These are phyloP conservation scores for Cryptococcus sp. DNA, from an alignment of 1,284 basidiomycete species.

Conservation along the genomic window DNA sequence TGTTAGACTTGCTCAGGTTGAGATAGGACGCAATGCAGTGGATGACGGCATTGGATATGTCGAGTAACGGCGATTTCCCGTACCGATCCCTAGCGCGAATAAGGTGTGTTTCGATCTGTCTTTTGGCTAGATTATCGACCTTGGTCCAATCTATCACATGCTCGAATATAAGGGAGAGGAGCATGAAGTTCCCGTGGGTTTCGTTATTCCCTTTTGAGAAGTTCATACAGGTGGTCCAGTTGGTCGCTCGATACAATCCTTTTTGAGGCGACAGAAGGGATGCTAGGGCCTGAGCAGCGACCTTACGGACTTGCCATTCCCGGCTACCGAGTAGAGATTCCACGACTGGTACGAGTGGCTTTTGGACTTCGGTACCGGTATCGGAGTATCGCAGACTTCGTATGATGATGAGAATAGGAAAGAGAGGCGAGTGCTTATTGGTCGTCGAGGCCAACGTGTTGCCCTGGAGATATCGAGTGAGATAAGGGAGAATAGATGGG, in stretches of 20 bases:
- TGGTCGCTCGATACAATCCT: conserved; percentile 15
- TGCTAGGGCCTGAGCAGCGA: conserved; percentile 41
- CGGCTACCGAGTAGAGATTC: conserved; percentile 22
- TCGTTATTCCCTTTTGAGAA: conserved; percentile 19
- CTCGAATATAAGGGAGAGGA: conserved; percentile 24
- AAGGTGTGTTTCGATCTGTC: not conserved
- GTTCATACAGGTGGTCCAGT: conserved; percentile 3
- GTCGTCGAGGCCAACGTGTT: not conserved
- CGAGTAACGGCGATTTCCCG: not conserved
- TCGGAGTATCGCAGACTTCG: conserved; percentile 35
- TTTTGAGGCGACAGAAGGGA: conserved; percentile 27
- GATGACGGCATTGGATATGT: not conserved
- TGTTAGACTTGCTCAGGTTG: not conserved
- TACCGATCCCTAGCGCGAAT: not conserved
- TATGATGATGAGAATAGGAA: conserved; percentile 44
- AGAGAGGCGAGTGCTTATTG: conserved; percentile 35
- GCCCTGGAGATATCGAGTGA: conserved; percentile 18
- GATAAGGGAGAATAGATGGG: conserved; percentile 32
- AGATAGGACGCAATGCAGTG: not conserved
- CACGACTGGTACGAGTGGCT: conserved; percentile 16
- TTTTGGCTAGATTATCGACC: not conserved
- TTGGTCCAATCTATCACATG: conserved; percentile 28
- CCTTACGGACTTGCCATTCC: conserved; percentile 42
- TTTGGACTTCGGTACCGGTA: conserved; percentile 19
- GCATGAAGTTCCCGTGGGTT: conserved; percentile 32